Conservation (phyloP, 2,329 filamentous ascomycete genomes). For the Dryadomyces sulphureus region DNA sequence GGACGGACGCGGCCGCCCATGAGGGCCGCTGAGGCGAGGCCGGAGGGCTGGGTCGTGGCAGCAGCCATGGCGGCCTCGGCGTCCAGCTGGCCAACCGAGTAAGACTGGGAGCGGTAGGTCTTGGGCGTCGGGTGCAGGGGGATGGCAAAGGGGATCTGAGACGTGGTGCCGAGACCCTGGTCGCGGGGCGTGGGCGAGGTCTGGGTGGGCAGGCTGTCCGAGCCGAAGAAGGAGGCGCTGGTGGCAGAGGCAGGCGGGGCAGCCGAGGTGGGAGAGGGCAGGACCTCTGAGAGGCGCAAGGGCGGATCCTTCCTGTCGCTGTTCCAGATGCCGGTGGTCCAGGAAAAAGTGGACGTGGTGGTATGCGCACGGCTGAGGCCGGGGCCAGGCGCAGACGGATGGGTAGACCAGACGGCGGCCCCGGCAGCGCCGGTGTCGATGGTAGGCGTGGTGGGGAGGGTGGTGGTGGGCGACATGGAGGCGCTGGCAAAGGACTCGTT, state of each 20-base stretch:
- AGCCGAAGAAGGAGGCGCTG: conserved; percentile 33
- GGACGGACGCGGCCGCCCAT: conserved; percentile 35
- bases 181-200: conserved; percentile 37
- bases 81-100: conserved; percentile 84
- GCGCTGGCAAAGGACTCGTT: conserved; percentile 65
- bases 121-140: conserved; percentile 83
- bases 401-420: conserved; percentile 35
- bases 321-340: conserved; percentile 77
- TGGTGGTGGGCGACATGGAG: conserved; percentile 64
- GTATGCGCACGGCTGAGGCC: conserved; percentile 33
- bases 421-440: conserved; percentile 34
- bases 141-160: conserved; percentile 72
- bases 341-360: conserved; percentile 41
- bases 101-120: conserved; percentile 88
- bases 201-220: conserved; percentile 30
- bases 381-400: conserved; percentile 29
- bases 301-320: conserved; percentile 64
- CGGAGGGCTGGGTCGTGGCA: conserved; percentile 10
- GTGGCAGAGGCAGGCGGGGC: conserved; percentile 28
- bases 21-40: conserved; percentile 22
- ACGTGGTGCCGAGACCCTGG: conserved; percentile 29
- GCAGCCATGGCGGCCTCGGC: conserved; percentile 32
- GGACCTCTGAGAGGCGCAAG: conserved; percentile 56
- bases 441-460: conserved; percentile 68
- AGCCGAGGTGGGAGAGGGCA: conserved; percentile 59